Evolutionary conservation across 208 protist species (phyloP).

Genomic region (Crithidia thermophila): DNA sequence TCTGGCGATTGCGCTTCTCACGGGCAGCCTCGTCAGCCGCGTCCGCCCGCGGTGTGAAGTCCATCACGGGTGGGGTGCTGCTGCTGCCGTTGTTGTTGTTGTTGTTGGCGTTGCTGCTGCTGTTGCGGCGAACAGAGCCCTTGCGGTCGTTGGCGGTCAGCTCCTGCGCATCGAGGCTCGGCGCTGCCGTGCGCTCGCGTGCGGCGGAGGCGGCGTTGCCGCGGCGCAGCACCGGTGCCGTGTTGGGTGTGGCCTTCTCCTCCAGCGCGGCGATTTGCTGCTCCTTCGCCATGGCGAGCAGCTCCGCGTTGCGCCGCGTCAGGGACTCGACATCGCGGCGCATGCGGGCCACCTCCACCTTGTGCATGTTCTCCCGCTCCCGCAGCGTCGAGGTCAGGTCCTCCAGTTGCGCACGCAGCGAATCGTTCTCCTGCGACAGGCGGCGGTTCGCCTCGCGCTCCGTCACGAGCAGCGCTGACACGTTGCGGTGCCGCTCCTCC

Average conservation of each 20-base stretch:
- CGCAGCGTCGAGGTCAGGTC: conserved; percentile 73
- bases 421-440: conserved; percentile 80
- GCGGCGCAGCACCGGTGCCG: background rate
- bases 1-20: conserved; percentile 41
- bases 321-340: conserved; percentile 86
- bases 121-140: too few species aligned
- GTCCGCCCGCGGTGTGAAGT: conserved; percentile 44
- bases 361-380: conserved; percentile 66
- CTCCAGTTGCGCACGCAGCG: conserved; percentile 78
- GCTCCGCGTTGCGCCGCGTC: conserved; percentile 76
- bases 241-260: conserved; percentile 1
- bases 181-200: background rate
- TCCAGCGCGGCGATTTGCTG: conserved; percentile 61
- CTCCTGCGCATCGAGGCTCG: background rate
- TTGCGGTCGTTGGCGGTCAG: background rate
- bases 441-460: conserved; percentile 74
- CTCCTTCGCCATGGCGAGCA: conserved; percentile 79
- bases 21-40: conserved; percentile 33
- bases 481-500: conserved; percentile 79
- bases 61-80: conserved; percentile 30
- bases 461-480: conserved; percentile 62
- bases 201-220: conserved; percentile 5
- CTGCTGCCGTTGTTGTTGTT: background rate
- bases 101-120: background rate
- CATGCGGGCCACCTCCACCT: conserved; percentile 73